Percentiles rank a stretch among this genome's conserved stretches.
Evolutionary conservation across 2,329 filamentous ascomycete species (phyloP).

Genomic region (Paecilomyces fulvus): DNA sequence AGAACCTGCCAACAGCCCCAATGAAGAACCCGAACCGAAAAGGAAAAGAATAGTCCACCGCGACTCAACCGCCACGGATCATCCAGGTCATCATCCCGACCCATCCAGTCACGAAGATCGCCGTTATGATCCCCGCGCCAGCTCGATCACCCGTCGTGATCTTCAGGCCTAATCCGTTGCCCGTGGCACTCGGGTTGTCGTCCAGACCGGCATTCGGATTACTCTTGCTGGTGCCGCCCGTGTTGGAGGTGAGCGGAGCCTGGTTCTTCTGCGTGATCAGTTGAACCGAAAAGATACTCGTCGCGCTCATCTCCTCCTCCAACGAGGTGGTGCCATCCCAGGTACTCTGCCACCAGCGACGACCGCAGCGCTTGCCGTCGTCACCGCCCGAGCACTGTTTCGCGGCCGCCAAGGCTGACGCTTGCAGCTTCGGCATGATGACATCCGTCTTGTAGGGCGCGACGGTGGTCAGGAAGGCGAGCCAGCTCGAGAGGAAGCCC

Average conservation of each 20-base stretch:
- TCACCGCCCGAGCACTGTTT: slow-evolving; percentile 53
- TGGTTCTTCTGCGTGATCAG: slow-evolving; percentile 17
- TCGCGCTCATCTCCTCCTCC: slow-evolving; percentile 35
- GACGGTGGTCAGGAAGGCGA: slow-evolving; percentile 53
- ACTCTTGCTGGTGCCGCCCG: slow-evolving; percentile 51
- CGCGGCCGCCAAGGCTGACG: slow-evolving; percentile 53
- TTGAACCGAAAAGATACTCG: slow-evolving; percentile 26
- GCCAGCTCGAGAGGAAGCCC: slow-evolving; percentile 60
- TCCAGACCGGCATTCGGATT: slow-evolving; percentile 32
- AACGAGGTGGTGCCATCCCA: slow-evolving; percentile 29
- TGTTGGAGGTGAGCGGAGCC: slow-evolving; percentile 38
- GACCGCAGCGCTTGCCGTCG: slow-evolving; percentile 49
- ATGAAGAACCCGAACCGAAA: not conserved
- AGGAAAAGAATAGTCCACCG: not conserved
- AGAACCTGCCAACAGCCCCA: not conserved
- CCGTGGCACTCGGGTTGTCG: not conserved
- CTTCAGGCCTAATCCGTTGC: not conserved
- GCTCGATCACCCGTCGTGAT: slow-evolving; percentile 8
- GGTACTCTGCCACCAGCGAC: slow-evolving; percentile 31
- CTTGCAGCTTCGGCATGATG: slow-evolving; percentile 52
- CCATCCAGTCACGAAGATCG: slow-evolving; percentile 7
- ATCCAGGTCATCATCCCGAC: slow-evolving; percentile 10
- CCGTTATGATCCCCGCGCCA: slow-evolving; percentile 9
- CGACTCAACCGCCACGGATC: slow-evolving; percentile 2
- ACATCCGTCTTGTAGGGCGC: slow-evolving; percentile 49